Base-by-base conservation (phyloP, 768 basidiomycete species). In the Tulasnella calospora region DNA sequence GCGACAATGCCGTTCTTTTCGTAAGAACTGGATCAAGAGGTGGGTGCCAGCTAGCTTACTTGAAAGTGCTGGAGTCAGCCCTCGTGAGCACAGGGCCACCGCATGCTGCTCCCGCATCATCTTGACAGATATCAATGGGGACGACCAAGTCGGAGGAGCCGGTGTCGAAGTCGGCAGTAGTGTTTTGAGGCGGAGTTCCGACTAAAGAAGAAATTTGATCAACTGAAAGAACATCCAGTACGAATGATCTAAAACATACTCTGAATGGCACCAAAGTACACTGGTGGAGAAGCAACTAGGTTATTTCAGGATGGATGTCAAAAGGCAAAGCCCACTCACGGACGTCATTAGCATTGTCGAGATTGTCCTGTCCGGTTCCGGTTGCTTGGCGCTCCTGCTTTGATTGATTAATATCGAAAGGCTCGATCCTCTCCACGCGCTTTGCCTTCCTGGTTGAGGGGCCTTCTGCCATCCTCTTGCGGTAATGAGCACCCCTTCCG, bases 81-180 rank as follows among this genome's bases (percentile, higher is more conserved):
- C 33, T n/a, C 19, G 6, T 30, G 44, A 74, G 27, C 10, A 27
- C 36, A 36, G 40, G 71, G 8, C 71, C 38, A 41, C 40, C 71
- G 9, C 73, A 74, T 33, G 19, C 40, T 0, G 5, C 27, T 1
- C 44, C 51, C 33, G 1, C 4, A 33, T 41, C 38, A 19, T 41
- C 51, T 35, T 47, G 33, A 27, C 44, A 74, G 73, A 33, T 35
- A 3, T 35, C 46, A 30, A 74, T 38, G 36, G 73, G 73, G 9
- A 74, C 33, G 44, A 74, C 73, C 41, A 74, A 51, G 44, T 74
- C 73, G n/a, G 73, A 74, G 19, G 73, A 74, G 23, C 73, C 73
- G 27, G 73, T 74, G 46, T 74, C 73, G 15, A 74, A 74, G 30
- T 41, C 46, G 35, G 33, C 38, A n/a, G 44, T 74, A 19, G 73